A percentile compares a stretch with the other conserved stretches of the same genome.
Conservation (phyloP, 441 rosid species). For the Flueggea neowawraea region DNA sequence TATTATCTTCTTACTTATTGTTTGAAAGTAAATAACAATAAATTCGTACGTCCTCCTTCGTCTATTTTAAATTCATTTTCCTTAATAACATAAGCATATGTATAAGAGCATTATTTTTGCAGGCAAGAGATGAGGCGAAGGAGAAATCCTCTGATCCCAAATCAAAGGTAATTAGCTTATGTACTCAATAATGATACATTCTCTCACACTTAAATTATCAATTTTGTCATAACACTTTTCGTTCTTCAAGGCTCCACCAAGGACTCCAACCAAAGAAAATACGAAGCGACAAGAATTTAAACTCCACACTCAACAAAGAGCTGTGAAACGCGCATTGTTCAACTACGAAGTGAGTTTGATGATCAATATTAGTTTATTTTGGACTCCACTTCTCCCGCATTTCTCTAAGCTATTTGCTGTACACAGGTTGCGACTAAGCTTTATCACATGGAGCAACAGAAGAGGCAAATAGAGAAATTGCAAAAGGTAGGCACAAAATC, state of each 20-base stretch:
- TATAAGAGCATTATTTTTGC: too few species aligned
- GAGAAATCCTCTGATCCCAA: too few species aligned
- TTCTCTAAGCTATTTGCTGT: not conserved
- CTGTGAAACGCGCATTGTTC: conserved; percentile 76
- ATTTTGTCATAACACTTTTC: too few species aligned
- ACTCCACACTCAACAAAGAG: conserved; percentile 81
- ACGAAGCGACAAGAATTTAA: conserved; percentile 64
- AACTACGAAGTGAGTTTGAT: conserved; percentile 55
- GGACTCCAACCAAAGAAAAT: conserved; percentile 52
- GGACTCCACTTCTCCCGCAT: not conserved
- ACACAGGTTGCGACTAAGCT: conserved; percentile 72
- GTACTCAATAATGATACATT: not conserved
- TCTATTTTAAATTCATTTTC: too few species aligned
- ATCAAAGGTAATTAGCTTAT: not conserved
- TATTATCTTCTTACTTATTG: too few species aligned
- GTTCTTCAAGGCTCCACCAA: conserved; percentile 24
- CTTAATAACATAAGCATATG: too few species aligned
- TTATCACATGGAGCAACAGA: conserved; percentile 50
- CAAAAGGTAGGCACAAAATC: conserved; percentile 39
- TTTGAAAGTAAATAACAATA: too few species aligned
- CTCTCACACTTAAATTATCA: not conserved
- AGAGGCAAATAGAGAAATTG: conserved; percentile 58
- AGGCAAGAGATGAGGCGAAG: too few species aligned
- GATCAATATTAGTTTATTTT: too few species aligned
- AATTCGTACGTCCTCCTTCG: too few species aligned